Conservation (phyloP, 441 rosid genomes). For the Mallotus repandus region DNA sequence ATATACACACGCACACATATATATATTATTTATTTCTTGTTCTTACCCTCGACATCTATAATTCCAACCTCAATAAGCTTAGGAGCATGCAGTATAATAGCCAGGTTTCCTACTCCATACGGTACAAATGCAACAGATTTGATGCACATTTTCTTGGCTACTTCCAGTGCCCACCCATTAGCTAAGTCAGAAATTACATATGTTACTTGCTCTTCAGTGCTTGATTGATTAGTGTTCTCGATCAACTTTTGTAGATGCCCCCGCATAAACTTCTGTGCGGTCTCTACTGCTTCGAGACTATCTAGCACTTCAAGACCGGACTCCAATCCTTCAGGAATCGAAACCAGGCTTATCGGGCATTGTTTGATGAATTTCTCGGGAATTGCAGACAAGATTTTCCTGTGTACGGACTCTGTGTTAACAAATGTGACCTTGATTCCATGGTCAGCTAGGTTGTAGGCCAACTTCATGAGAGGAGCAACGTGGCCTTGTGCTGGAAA, state of each 20-base stretch:
- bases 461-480: slow-evolving; percentile 38
- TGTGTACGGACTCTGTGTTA: slow-evolving; percentile 20
- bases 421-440: slow-evolving; percentile 13
- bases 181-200: slow-evolving; percentile 21
- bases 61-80: slow-evolving; percentile 30
- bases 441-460: slow-evolving; percentile 23
- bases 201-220: not conserved
- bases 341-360: slow-evolving; percentile 19
- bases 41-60: slow-evolving; percentile 27
- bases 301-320: slow-evolving; percentile 15
- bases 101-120: slow-evolving; percentile 21
- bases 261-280: not conserved
- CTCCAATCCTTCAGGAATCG: slow-evolving; percentile 32
- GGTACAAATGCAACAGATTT: slow-evolving; percentile 10
- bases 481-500: slow-evolving; percentile 41
- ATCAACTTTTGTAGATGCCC: slow-evolving; percentile 25
- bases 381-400: slow-evolving; percentile 13
- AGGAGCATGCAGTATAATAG: slow-evolving; percentile 15
- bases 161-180: slow-evolving; percentile 32
- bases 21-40: no score
- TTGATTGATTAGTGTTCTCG: slow-evolving; percentile 9
- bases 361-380: not conserved
- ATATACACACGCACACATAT: no score
- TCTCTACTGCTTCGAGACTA: not conserved
- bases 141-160: slow-evolving; percentile 28